Base-by-base conservation (phyloP, 495 filamentous ascomycete species). In the Cercophora sp. region DNA sequence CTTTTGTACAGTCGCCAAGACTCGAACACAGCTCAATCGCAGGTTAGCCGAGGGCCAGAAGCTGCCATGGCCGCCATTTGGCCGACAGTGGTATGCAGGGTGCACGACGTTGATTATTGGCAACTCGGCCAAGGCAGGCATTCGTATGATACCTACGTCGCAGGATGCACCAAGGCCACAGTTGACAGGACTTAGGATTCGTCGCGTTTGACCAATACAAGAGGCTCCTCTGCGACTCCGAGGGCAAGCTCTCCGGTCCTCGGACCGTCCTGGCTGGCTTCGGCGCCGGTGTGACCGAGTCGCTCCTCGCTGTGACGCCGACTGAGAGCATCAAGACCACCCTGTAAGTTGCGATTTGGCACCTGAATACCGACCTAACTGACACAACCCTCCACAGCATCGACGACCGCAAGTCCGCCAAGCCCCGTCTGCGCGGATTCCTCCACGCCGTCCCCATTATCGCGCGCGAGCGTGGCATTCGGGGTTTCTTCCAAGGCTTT, bases 281-380 rank as follows among this genome's bases (percentile, higher is more conserved):
- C 67, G 89, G 92, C 48, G 93, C 93, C 20, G 93, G 93, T 15
- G 86, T 93, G 54, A 97, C 90, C 0, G 93, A 98, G 70, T 95
- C 89, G 2, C 70, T 97, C 22, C 69, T 98, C 1, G 93, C 93
- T 6, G 93, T 98, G 27, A 98, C 93, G 3, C 93, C 93, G 0
- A 96, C 96, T 59, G 93, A 98, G 72, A 93, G 88, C 66, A 96
- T 98, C 67, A 98, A 98, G 73, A 98, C 93, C 25, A 90, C 89
- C 57, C 66, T 96, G 85, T 89, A 58, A 35, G 77, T 26, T 16
- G n/a, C 20, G 15, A 9, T 37, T 11, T 8, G 5, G 13, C 50
- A n/a, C 18, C 24, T 29, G 4, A 5, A 13, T 22, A 15, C 0
- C 36, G 4, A 5, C 32, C 8, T 23, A 18, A 11, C 53, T 49